Base-by-base conservation (phyloP, 768 basidiomycete genomes). In the Fibroporia radiculosa region DNA sequence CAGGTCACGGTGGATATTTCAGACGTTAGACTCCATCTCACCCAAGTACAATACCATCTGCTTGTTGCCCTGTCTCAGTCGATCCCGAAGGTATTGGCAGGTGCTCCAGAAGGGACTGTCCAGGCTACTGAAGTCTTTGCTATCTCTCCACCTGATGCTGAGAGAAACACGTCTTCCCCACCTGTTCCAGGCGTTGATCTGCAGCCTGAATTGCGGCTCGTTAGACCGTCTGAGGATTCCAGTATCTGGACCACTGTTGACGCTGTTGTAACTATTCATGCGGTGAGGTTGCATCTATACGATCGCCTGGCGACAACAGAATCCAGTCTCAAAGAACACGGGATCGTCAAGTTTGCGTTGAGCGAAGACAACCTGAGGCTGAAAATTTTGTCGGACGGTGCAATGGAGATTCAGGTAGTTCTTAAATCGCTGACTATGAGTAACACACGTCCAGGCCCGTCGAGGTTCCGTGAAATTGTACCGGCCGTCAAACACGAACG, bases 391-490 rank as follows among this genome's bases (percentile, higher is more conserved):
- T 84, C 83, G 16, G 80, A 93, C 60, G 84, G 87, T 16, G 77
- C 89, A n/a, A 72, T 77, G 48, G 91, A 96, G 61, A 82, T 85
- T 2, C 93, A 96, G 63, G 66, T 97, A 38, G 72, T 92, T 22
- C 64, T 97, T n/a, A 80, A 82, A 54, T 93, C 95, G 0, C 84
- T 98, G 57, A 91, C 91, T 1, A 84, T 97, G 72, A 81, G 76
- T 62, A 93, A 95, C 59, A 97, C 83, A 2, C 74, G 84, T 42
- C 77, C 87, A 0, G 89, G 90, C 6, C 70, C 70, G 37, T 86
- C 90, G 20, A 83, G 77, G 55, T 97, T 93, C 69, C 78, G 93
- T 32, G 93, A 98, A 62, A 93, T 99, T 45, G 88, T 99, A 49
- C 95, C 96, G 11, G 83, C 92, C 4, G 85, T 90, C 12, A 77